A percentile compares a stretch with the other conserved stretches of the same genome.
phyloP scores from a whole-genome alignment of 441 rosid species.

The Cnidoscolus chayamansa region DNA sequence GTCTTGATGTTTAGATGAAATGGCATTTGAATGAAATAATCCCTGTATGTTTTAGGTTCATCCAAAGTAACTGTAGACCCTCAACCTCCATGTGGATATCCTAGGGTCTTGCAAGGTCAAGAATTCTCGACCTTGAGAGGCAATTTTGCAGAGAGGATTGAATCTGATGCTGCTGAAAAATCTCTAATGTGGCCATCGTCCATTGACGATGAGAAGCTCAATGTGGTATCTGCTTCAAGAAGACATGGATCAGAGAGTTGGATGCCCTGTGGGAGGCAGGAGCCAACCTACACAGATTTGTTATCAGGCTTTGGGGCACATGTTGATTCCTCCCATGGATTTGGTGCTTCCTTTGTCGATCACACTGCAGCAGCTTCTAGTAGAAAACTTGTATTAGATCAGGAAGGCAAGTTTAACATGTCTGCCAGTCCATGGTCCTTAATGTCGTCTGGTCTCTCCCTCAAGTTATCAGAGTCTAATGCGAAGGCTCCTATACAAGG shows the following conservation, averaged over 20 bases:
- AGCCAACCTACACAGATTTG: slow-evolving; percentile 64
- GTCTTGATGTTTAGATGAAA: neutral
- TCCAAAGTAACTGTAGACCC: slow-evolving; percentile 62
- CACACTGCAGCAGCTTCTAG: slow-evolving; percentile 36
- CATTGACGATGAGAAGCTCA: slow-evolving; percentile 60
- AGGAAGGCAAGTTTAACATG: slow-evolving; percentile 53
- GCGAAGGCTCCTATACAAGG: slow-evolving; percentile 37
- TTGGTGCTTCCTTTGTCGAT: slow-evolving; percentile 42
- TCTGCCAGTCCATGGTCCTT: slow-evolving; percentile 51
- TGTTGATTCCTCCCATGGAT: slow-evolving; percentile 44
- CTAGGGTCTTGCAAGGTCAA: slow-evolving; percentile 99
- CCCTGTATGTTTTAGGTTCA: slow-evolving; percentile 43
- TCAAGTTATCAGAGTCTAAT: slow-evolving; percentile 48
- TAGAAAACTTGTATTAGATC: slow-evolving; percentile 47
- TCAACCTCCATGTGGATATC: slow-evolving; percentile 55
- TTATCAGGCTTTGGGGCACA: slow-evolving; percentile 66
- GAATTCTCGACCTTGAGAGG: slow-evolving; percentile 75
- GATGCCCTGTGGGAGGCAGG: slow-evolving; percentile 56
- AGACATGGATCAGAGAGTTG: slow-evolving; percentile 57
- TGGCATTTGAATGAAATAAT: slow-evolving; percentile 8
- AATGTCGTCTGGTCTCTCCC: slow-evolving; percentile 57
- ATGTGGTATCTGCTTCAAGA: slow-evolving; percentile 49
- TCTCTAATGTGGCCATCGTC: slow-evolving; percentile 56
- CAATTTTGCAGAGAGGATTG: slow-evolving; percentile 56
- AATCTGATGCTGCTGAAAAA: slow-evolving; percentile 58